A percentile compares a stretch with the other conserved stretches of the same genome.
Evolutionary conservation across 2,329 filamentous ascomycete species (phyloP).

Genomic region (Emergomyces africanus): DNA sequence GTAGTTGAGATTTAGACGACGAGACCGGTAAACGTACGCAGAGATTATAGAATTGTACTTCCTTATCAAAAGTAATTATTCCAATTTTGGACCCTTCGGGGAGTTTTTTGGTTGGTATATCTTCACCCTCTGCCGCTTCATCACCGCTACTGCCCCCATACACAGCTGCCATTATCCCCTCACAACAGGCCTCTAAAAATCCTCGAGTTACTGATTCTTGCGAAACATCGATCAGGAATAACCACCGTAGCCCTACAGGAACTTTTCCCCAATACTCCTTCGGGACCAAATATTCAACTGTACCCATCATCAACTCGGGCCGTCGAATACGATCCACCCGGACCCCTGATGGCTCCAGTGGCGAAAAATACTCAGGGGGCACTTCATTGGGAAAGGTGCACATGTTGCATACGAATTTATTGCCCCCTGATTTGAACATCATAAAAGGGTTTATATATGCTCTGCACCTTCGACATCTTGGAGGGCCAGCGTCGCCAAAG

Average conservation of each 20-base stretch:
- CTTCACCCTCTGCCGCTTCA: slow-evolving; percentile 41
- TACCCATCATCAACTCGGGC: slow-evolving; percentile 80
- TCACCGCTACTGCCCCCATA: slow-evolving; percentile 55
- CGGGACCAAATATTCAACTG: slow-evolving; percentile 90
- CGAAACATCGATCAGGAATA: slow-evolving; percentile 89
- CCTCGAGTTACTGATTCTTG: slow-evolving; percentile 85
- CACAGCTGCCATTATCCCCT: slow-evolving; percentile 71
- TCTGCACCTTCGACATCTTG: slow-evolving; percentile 81
- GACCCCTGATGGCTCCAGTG: slow-evolving; percentile 73
- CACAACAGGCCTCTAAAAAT: slow-evolving; percentile 79
- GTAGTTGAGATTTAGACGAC: slow-evolving; percentile 14
- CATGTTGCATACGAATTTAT: slow-evolving; percentile 96
- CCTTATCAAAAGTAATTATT: slow-evolving; percentile 91
- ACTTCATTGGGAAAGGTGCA: slow-evolving; percentile 97
- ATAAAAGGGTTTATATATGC: slow-evolving; percentile 99
- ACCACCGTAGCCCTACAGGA: slow-evolving; percentile 72
- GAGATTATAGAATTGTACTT: slow-evolving; percentile 97
- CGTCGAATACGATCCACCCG: slow-evolving; percentile 79
- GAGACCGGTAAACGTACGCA: slow-evolving; percentile 44
- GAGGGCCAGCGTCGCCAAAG: slow-evolving; percentile 83
- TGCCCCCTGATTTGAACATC: slow-evolving; percentile 87
- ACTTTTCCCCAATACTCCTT: slow-evolving; percentile 99
- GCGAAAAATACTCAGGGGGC: slow-evolving; percentile 80
- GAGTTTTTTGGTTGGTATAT: slow-evolving; percentile 44
- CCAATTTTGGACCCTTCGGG: slow-evolving; percentile 77